phyloP scores from a whole-genome alignment of 1,139 yeast species.

The Nakaseomyces nivariensis region DNA sequence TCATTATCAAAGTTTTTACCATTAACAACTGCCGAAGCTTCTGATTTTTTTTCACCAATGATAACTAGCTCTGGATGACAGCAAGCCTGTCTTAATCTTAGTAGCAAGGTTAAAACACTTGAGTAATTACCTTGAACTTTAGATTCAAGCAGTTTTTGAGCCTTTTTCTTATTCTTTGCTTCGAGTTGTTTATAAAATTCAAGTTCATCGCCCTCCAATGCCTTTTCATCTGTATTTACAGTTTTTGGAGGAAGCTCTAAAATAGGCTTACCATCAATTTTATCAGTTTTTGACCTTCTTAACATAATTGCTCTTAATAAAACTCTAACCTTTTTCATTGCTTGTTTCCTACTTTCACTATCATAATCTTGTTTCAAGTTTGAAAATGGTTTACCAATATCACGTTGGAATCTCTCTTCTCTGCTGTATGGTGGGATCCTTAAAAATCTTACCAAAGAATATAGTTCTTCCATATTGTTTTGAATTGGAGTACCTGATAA shows the following conservation, averaged over 20 bases:
- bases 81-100: slow-evolving; percentile 84
- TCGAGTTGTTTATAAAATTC: slow-evolving; percentile 56
- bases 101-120: slow-evolving; percentile 57
- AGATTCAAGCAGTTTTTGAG: slow-evolving; percentile 34
- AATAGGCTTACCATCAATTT: slow-evolving; percentile 73
- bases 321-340: slow-evolving; percentile 61
- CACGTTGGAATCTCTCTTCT: slow-evolving; percentile 45
- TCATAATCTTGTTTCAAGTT: slow-evolving; percentile 28
- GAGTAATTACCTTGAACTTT: slow-evolving; percentile 39
- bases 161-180: slow-evolving; percentile 44
- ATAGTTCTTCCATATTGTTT: slow-evolving; percentile 71
- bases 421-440: slow-evolving; percentile 57
- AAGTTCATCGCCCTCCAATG: slow-evolving; percentile 43
- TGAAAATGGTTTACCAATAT: slow-evolving; percentile 51
- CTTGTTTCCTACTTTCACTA: slow-evolving; percentile 30
- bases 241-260: slow-evolving; percentile 61
- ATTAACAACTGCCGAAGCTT: slow-evolving; percentile 22
- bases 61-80: slow-evolving; percentile 72
- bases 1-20: slow-evolving; percentile 24
- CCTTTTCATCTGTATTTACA: slow-evolving; percentile 38
- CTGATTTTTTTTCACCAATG: slow-evolving; percentile 44
- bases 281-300: slow-evolving; percentile 65
- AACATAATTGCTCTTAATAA: slow-evolving; percentile 67
- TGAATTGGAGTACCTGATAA: slow-evolving; percentile 95
- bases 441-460: slow-evolving; percentile 65